Percentiles rank a stretch among this genome's conserved stretches.
Evolutionary conservation across 768 basidiomycete species (phyloP).

Genomic region (Hygrocybe punicea): DNA sequence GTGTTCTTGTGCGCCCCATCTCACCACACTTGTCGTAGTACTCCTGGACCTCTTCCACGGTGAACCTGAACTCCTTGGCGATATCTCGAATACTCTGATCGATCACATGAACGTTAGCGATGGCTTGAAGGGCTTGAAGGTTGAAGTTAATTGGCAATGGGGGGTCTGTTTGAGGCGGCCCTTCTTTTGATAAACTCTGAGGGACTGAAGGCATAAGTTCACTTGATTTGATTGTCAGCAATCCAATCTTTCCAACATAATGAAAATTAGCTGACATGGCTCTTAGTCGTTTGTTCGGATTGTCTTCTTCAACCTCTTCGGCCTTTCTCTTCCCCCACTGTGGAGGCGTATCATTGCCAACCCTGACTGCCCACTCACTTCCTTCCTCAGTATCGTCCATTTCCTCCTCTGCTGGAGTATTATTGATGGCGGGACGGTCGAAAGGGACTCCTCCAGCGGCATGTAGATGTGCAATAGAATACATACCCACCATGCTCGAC

Average conservation of each 20-base stretch:
- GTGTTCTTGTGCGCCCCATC: conserved; percentile 57
- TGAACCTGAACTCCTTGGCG: conserved; percentile 66
- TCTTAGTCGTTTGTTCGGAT: conserved; percentile 44
- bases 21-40: conserved; percentile 74
- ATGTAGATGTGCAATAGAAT: conserved; percentile 9
- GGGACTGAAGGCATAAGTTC: conserved; percentile 9
- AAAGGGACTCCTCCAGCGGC: conserved; percentile 23
- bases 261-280: conserved; percentile 30
- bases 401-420: conserved; percentile 60
- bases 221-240: conserved; percentile 10
- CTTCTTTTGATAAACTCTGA: background rate
- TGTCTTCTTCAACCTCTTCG: conserved; percentile 36
- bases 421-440: conserved; percentile 34
- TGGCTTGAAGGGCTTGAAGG: conserved; percentile 34
- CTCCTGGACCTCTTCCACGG: conserved; percentile 71
- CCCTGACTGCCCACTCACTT: conserved; percentile 63
- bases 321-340: conserved; percentile 63
- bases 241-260: background rate
- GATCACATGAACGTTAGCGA: conserved; percentile 56
- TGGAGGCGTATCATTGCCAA: conserved; percentile 63
- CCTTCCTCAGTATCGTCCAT: conserved; percentile 57
- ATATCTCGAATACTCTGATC: conserved; percentile 65
- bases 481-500: background rate
- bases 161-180: conserved; percentile 3
- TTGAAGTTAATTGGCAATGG: conserved; percentile 20